Conservation (phyloP, 768 basidiomycete genomes). For the Leucosporidium scottii region DNA sequence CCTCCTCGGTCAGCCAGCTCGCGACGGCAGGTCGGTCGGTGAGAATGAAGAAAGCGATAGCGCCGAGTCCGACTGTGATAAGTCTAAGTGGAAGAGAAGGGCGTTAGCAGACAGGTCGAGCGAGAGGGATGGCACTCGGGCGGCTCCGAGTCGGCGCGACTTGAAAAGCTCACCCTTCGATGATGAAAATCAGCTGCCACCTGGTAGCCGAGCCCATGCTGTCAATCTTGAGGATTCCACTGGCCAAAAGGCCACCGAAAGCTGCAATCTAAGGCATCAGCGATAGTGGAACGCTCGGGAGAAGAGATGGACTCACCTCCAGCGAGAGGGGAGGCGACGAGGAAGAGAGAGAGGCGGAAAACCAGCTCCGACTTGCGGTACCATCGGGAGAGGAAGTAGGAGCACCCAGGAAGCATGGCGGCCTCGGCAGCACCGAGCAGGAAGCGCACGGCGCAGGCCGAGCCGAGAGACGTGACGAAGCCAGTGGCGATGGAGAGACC, state of each 20-base stretch:
- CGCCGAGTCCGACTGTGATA: too few relatives aligned
- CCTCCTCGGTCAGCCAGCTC: too few relatives aligned
- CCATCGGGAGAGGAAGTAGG: conserved; percentile 16
- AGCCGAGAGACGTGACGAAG: conserved; percentile 18
- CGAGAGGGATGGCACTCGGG: too few relatives aligned
- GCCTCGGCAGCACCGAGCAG: too few relatives aligned
- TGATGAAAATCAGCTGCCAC: conserved; percentile 21
- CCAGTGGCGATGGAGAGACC: conserved; percentile 18
- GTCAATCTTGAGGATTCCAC: conserved; percentile 26
- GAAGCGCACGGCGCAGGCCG: not conserved
- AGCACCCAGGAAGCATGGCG: too few relatives aligned
- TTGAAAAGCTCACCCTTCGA: too few relatives aligned
- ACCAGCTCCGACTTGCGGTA: conserved; percentile 33
- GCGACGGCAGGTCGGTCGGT: too few relatives aligned
- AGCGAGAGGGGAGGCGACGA: conserved; percentile 23
- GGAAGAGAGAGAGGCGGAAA: conserved; percentile 31
- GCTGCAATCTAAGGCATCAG: conserved; percentile 34
- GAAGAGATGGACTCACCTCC: not conserved
- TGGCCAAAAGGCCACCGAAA: conserved; percentile 37
- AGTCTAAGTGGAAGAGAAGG: too few relatives aligned
- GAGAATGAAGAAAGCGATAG: too few relatives aligned
- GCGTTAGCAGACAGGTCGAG: too few relatives aligned
- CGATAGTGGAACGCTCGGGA: too few relatives aligned
- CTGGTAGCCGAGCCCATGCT: not conserved
- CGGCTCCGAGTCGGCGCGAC: too few relatives aligned